These are phyloP conservation scores for Suillus luteus DNA, from an alignment of 768 basidiomycete genomes.

Conservation along the genomic window DNA sequence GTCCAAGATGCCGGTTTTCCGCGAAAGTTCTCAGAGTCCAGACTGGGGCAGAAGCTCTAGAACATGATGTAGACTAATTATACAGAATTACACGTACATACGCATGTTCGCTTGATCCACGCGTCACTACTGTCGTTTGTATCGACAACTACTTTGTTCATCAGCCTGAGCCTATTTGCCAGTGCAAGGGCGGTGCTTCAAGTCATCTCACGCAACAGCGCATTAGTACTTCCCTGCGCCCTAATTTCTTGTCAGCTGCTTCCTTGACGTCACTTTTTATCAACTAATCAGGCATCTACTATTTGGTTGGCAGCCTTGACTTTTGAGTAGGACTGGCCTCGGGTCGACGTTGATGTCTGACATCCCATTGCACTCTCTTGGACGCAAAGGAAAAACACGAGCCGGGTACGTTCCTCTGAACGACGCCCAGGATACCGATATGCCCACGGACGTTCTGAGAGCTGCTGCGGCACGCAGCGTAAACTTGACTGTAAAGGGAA, in stretches of 20 bases:
- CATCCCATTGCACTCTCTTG: constrained; percentile 67
- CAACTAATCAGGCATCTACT: background rate
- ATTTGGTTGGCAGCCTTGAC: background rate
- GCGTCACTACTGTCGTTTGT: background rate
- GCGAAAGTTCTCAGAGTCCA: background rate
- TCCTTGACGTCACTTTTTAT: constrained; percentile 2
- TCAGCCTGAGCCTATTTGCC: background rate
- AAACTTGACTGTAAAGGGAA: constrained; percentile 21
- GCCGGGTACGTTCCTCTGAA: constrained; percentile 49
- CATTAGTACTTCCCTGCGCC: background rate
- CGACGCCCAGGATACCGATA: constrained; percentile 26
- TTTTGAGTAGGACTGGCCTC: constrained; percentile 5
- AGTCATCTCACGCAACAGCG: constrained; percentile 2
- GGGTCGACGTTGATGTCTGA: constrained; percentile 54
- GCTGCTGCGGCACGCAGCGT: constrained; percentile 35
- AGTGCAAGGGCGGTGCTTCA: background rate
- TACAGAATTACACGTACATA: background rate
- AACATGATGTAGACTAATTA: background rate
- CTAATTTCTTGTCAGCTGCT: background rate
- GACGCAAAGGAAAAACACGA: constrained; percentile 49
- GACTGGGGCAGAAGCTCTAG: background rate
- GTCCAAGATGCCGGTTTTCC: background rate
- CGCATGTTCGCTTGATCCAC: background rate
- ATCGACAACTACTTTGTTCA: background rate
- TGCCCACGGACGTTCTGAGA: constrained; percentile 35